These are phyloP conservation scores for Phaseolus lunatus DNA, from an alignment of 306 rosid species.

Conservation along the genomic window DNA sequence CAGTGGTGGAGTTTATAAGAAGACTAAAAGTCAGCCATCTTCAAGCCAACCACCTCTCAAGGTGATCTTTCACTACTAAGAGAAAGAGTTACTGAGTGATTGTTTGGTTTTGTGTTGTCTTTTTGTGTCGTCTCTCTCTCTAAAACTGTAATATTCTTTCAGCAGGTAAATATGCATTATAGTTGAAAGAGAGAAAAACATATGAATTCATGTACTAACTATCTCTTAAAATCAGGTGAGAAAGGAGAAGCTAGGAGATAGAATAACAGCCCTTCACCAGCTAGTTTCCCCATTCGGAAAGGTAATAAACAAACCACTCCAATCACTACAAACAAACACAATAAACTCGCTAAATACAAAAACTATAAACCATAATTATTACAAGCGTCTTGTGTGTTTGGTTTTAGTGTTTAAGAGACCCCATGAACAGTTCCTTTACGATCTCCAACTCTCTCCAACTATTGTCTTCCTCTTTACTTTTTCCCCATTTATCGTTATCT, in stretches of 20 bases:
- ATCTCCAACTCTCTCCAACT: slow-evolving; percentile 31
- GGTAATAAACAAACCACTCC: slow-evolving; percentile 49
- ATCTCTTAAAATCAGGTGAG: slow-evolving; percentile 69
- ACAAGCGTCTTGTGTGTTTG: slow-evolving; percentile 30
- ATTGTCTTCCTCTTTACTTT: slow-evolving; percentile 3
- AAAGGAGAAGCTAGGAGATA: slow-evolving; percentile 91
- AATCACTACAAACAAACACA: not conserved
- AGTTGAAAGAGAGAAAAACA: slow-evolving; percentile 30
- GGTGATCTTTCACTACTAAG: slow-evolving; percentile 49
- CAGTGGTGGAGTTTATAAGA: slow-evolving; percentile 64
- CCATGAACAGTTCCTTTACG: slow-evolving; percentile 14
- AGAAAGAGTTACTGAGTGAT: slow-evolving; percentile 18
- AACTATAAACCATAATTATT: not conserved
- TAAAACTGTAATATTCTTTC: slow-evolving; percentile 46
- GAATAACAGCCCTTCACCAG: slow-evolving; percentile 89
- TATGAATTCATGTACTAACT: slow-evolving; percentile 13
- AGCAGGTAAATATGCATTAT: slow-evolving; percentile 14
- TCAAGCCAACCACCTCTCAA: slow-evolving; percentile 82
- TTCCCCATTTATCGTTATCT: not conserved
- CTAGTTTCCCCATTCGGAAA: slow-evolving; percentile 93
- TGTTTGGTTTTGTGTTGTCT: slow-evolving; percentile 39
- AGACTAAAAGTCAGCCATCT: slow-evolving; percentile 75
- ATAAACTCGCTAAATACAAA: not conserved
- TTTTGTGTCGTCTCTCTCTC: slow-evolving; percentile 47
- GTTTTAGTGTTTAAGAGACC: not conserved